These are phyloP conservation scores for Solanum hybrid DNA, from an alignment of 305 asterid genomes.

Conservation along the genomic window DNA sequence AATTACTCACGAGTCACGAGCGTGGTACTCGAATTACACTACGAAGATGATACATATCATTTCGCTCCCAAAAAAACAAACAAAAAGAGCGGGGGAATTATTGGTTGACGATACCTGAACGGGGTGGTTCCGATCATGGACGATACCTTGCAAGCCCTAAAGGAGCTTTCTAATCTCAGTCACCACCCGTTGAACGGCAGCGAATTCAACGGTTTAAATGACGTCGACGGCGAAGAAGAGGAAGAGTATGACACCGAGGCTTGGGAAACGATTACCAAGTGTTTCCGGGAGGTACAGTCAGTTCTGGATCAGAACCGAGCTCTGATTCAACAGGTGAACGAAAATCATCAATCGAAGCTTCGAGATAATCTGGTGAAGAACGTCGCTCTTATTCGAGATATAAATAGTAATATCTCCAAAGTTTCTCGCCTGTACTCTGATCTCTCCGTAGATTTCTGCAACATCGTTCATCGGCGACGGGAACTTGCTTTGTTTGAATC, in stretches of 20 bases:
- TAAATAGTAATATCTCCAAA: constrained; percentile 44
- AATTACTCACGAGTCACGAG: neutral
- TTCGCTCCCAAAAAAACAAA: neutral
- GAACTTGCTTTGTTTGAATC: constrained; percentile 20
- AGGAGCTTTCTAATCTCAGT: neutral
- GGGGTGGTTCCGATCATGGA: constrained; percentile 28
- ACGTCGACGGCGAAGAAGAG: constrained; percentile 8
- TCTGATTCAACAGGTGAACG: constrained; percentile 57
- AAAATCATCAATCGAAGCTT: constrained; percentile 53
- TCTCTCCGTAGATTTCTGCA: constrained; percentile 39
- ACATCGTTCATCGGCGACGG: constrained; percentile 17
- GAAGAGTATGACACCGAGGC: constrained; percentile 32
- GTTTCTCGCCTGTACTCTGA: constrained; percentile 38
- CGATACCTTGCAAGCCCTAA: constrained; percentile 17
- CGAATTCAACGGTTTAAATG: neutral
- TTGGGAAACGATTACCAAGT: constrained; percentile 44
- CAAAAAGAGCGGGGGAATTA: neutral
- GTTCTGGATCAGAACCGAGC: constrained; percentile 51
- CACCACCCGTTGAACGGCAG: constrained; percentile 5
- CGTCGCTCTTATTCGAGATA: constrained; percentile 48
- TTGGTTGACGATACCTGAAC: neutral
- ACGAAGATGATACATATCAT: neutral
- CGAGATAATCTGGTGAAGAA: constrained; percentile 45
- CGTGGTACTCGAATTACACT: neutral
- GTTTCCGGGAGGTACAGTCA: constrained; percentile 47